Base-by-base conservation (phyloP, 1,284 basidiomycete genomes). In the Moniliophthora roreri region DNA sequence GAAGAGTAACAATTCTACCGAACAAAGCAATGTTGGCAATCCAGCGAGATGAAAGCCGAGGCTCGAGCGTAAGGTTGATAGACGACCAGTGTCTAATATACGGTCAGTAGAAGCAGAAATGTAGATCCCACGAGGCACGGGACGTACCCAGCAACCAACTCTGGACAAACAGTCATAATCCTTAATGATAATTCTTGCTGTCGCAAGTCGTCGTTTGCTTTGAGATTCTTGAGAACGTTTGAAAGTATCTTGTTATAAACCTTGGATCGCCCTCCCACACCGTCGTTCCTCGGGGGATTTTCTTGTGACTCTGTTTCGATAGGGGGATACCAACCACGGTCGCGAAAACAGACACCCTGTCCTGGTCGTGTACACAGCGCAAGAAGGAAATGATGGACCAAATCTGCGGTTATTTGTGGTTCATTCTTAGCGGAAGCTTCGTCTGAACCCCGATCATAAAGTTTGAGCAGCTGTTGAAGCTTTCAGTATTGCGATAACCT, bases 301-400 rank as follows among this genome's bases (percentile, higher is more conserved):
- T 62, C 67, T 13, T 63, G 66, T 11, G 72, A 63, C 4, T 45
- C 36, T 32, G 76, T 75, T 35, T 69, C 66, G 0, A 48, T 62
- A 45, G 91, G 82, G 1, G 85, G 85, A 63, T 97, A 98, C 95
- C 95, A 98, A 0, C 94, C 95, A 13, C 83, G 79, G 65, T 96
- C 93, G 45, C 77, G 81, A 70, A 96, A 98, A 66, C 94, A 97
- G 20, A 98, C 77, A 0, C 95, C 95, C 16, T 79, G 74, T 0
- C 93, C 93, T 0, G 91, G 91, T 23, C 83, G 84, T 0, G 91
- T 89, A 61, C 89, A 92, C n/a, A 94, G 82, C 8, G 89, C 90
- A 40, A 96, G 79, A 4, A 98, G 72, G 66, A 97, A 97, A 62
- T 95, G 92, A 58, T 93, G 90, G 0, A 83, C 86, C 5, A 97